phyloP scores from a whole-genome alignment of 73 alveolate species.

The Loxodes magnus region DNA sequence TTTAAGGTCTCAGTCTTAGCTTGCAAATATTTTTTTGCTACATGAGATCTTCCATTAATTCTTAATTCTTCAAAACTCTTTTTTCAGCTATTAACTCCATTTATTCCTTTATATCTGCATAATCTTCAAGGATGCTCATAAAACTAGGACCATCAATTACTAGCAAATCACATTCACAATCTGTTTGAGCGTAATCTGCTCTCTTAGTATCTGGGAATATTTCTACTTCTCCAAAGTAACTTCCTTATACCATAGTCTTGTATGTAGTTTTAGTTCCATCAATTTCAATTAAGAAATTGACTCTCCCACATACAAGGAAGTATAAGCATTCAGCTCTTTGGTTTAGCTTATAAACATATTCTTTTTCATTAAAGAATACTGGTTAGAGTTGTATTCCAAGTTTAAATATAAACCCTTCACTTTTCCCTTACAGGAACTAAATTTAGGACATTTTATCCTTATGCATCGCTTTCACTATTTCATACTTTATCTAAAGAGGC shows the following conservation, averaged over 20 bases:
- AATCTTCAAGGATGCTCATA: neutral
- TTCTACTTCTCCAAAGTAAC: constrained; percentile 47
- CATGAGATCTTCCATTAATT: neutral
- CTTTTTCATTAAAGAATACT: constrained; percentile 20
- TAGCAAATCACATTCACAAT: neutral
- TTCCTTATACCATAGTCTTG: constrained; percentile 31
- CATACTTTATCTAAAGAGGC: constrained; percentile 31
- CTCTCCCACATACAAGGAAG: constrained; percentile 33
- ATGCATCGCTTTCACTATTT: constrained; percentile 32
- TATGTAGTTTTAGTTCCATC: constrained; percentile 22
- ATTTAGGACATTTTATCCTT: constrained; percentile 22
- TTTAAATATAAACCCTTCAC: constrained; percentile 24
- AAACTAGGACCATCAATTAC: neutral
- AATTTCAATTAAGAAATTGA: constrained; percentile 21
- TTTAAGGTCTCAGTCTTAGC: no score
- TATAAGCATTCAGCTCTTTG: constrained; percentile 29
- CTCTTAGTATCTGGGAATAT: constrained; percentile 3
- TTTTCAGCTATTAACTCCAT: neutral
- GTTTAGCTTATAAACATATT: constrained; percentile 21
- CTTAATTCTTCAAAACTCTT: neutral
- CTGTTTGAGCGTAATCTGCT: neutral
- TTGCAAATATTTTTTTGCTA: neutral
- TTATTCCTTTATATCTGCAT: neutral
- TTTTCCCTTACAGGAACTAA: constrained; percentile 33
- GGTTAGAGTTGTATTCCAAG: constrained; percentile 37